A percentile compares a stretch with the other conserved stretches of the same genome.
Evolutionary conservation across 1,139 yeast genomes (phyloP).

Genomic region (Yamadazyma atlantica): DNA sequence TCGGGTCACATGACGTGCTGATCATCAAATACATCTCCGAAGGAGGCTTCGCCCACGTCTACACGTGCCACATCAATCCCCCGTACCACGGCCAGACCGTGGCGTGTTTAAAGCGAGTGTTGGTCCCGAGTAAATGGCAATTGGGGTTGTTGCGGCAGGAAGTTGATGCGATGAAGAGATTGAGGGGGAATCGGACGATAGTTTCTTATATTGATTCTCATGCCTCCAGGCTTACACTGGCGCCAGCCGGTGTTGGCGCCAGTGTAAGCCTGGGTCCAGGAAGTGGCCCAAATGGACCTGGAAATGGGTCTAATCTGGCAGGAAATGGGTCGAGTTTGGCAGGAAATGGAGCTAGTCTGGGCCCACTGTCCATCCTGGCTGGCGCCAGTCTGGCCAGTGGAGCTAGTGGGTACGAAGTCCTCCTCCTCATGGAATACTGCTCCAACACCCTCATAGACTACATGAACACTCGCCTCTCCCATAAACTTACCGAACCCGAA

Average conservation of each 20-base stretch:
- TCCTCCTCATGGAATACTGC: conserved; percentile 90
- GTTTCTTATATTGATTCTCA: conserved; percentile 93
- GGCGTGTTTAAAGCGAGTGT: conserved; percentile 75
- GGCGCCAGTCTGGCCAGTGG: too few species aligned
- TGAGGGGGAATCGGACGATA: conserved; percentile 73
- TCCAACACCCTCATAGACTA: conserved; percentile 81
- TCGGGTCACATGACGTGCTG: conserved; percentile 61
- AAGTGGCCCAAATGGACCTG: too few species aligned
- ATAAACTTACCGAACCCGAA: conserved; percentile 80
- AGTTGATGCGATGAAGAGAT: conserved; percentile 80
- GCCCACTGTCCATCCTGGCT: too few species aligned
- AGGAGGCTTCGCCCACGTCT: conserved; percentile 82
- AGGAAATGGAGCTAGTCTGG: too few species aligned
- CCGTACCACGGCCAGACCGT: conserved; percentile 43
- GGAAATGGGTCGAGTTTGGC: too few species aligned
- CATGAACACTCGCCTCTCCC: conserved; percentile 87
- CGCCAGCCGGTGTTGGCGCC: too few species aligned
- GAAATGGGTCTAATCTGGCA: too few species aligned
- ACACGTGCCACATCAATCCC: conserved; percentile 60
- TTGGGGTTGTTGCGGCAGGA: conserved; percentile 70
- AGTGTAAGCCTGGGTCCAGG: too few species aligned
- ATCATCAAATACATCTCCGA: conserved; percentile 63
- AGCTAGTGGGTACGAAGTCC: conserved; percentile 91
- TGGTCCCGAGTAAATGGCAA: conserved; percentile 71
- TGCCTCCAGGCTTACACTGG: conserved; percentile 77